Evolutionary conservation across 2,329 filamentous ascomycete species (phyloP), one percentile per base, ranked within the genome.

Genomic region (Pestalotiopsis sp.): DNA sequence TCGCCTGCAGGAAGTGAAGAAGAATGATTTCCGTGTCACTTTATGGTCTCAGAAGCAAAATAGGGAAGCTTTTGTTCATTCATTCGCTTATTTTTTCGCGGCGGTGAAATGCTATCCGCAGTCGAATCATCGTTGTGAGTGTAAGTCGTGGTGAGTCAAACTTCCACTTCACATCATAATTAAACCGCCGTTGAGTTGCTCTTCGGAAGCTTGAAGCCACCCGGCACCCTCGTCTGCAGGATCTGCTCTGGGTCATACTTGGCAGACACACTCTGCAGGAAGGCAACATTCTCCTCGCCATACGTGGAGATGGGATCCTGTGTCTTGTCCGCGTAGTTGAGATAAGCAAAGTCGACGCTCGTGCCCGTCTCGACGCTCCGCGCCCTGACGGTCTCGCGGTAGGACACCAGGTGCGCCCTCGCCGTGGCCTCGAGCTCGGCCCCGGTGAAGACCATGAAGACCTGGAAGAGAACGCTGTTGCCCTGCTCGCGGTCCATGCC

Each of bases 291-390:
- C 20, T 71, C 73, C 9, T 65, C 68, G 7, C 81, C 81, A 68
- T 82, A 83, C 9, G 75, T 77, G 2, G 69, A 72, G 17, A 79
- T 69, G 5, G 75, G 73, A 63, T 75, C 69, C 71, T 79, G 77
- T 59, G 76, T 76, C 62, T 75, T 75, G 5, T 76, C 72, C 67
- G 76, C 78, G 66, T 83, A 82, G 73, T 81, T 82, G 67, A 82
- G 76, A 69, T 80, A 80, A 68, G 78, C 75, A 71, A 78, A 81
- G 1, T 73, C 60, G 65, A 79, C 74, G 14, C 69, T 68, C 27
- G 64, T 68, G 27, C 65, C 70, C 25, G 70, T 31, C 17, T 66
- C 60, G 17, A 52, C 14, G 12, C 70, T 71, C 36, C 69, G 75
- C 4, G 66, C 64, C 40, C 77, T 72, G 11, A 78, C 75, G 2